Percentiles rank a stretch among this genome's conserved stretches.
phyloP scores from a whole-genome alignment of 306 rosid genomes.

The Arachis hypogaea region DNA sequence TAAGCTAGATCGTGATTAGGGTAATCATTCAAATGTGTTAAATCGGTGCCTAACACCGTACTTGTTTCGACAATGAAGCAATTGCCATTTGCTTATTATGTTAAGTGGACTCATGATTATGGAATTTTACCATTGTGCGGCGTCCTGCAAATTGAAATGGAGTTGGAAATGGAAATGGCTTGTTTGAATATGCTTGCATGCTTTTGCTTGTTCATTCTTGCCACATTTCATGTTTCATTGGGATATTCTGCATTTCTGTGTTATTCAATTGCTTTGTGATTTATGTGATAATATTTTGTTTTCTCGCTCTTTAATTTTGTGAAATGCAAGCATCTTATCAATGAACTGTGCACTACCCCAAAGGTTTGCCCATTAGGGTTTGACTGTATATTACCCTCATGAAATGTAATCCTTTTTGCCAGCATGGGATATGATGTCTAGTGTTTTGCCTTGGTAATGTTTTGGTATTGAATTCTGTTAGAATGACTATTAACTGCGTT shows the following conservation, averaged over 20 bases:
- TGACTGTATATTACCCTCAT: slow-evolving; percentile 5
- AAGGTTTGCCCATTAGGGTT: slow-evolving; percentile 2
- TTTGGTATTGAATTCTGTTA: slow-evolving; percentile 20
- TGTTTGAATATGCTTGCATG: slow-evolving; percentile 7
- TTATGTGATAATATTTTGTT: not conserved
- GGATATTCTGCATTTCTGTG: slow-evolving; percentile 21
- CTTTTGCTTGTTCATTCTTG: slow-evolving; percentile 1
- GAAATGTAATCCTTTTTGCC: not conserved
- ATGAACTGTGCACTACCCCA: too few species aligned
- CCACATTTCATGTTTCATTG: slow-evolving; percentile 16
- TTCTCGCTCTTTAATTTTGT: not conserved
- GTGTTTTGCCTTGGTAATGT: not conserved
- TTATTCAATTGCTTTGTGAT: not conserved
- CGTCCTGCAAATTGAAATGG: too few species aligned
- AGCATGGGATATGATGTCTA: not conserved
- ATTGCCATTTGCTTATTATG: too few species aligned
- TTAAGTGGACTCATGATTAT: too few species aligned
- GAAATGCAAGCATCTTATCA: not conserved
- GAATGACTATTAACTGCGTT: not conserved
- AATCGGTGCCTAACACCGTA: too few species aligned
- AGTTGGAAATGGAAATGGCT: slow-evolving; percentile 8
- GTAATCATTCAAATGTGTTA: too few species aligned
- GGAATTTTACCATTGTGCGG: not conserved
- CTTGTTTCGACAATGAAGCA: too few species aligned
- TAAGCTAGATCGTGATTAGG: not conserved